Percentiles rank a stretch among this genome's conserved stretches.
phyloP scores from a whole-genome alignment of 306 rosid species.

The Gillenia trifoliata region DNA sequence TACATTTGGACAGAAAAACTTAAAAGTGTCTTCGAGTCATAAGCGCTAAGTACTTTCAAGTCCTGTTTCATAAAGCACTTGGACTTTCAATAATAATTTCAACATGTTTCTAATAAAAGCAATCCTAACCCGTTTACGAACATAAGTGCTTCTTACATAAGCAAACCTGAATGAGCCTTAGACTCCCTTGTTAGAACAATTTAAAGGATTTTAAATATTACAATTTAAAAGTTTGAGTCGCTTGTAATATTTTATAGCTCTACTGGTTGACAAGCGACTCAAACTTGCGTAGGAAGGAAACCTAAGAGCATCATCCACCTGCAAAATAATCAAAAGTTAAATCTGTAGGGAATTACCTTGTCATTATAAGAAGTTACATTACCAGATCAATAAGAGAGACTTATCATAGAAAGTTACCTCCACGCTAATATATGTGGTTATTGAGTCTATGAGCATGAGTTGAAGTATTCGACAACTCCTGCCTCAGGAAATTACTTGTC shows the following conservation, averaged over 20 bases:
- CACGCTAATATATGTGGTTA: constrained; percentile 28
- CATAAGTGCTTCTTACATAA: too few species aligned
- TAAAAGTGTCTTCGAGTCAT: too few species aligned
- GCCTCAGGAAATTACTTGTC: constrained; percentile 52
- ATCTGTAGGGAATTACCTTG: constrained; percentile 3
- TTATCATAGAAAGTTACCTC: constrained; percentile 44
- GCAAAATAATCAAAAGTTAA: constrained; percentile 15
- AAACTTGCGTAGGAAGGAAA: constrained; percentile 54
- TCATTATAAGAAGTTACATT: background rate
- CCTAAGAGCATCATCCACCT: constrained; percentile 55
- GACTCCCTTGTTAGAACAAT: too few species aligned
- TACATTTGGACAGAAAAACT: too few species aligned
- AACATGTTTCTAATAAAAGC: constrained; percentile 34
- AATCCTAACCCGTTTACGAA: too few species aligned
- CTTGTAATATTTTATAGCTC: constrained; percentile 54
- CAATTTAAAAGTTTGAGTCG: constrained; percentile 49
- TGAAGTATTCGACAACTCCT: constrained; percentile 20
- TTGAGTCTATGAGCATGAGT: constrained; percentile 22
- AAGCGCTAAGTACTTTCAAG: too few species aligned
- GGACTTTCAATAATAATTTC: constrained; percentile 31
- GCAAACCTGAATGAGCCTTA: too few species aligned
- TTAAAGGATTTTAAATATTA: too few species aligned
- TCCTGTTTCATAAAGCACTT: too few species aligned
- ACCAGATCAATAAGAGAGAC: constrained; percentile 6
- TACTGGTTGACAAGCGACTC: constrained; percentile 55